Base-by-base conservation (phyloP, 371 early-diverging fungal species). In the Lichtheimia hyalospora region DNA sequence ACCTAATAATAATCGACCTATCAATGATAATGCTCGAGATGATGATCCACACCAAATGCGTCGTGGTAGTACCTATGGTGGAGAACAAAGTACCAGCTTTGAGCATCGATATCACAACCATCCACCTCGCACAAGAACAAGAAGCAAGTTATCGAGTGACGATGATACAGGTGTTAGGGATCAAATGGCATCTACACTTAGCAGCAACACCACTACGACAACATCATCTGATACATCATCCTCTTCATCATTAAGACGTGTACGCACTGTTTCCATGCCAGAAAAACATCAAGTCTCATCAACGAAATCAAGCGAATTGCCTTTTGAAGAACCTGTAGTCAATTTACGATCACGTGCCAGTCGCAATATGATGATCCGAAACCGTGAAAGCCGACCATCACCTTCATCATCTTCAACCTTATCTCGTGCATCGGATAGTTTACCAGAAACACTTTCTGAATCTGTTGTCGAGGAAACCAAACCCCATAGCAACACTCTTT, bases 281-380 rank as follows among this genome's bases (percentile, higher is more conserved):
- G 61, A 54, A 25, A 16, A 58, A 16, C 53, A 41, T 25, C 43
- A 48, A 15, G 48, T 43, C 23, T 23, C 42, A 53, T 61, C 61
- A 4, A 39, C 43, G 21, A 54, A 25, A 16, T 44, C 49, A 39
- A 53, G 25, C 6, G 28, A 61, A 21, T 44, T 46, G 49, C 48
- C 14, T 18, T 42, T 21, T 20, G 43, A 20, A 8, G 25, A 18
- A 42, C 55, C 27, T 21, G 49, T 14, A 18, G 18, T 48, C 27
- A 44, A 44, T 18, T 3, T 18, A n/a, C 46, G 20, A 18, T 46
- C 18, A 46, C 18, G 46, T 18, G 46, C 51, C 16, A 24, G 25
- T 10, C 23, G 15, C 27, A 27, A 51, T 27, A 51, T 20, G 28
- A 54, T 15, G 54, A 54, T 7, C n/a, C 34, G 54, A 13, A 14